These are phyloP conservation scores for Dryas drummondii DNA, from an alignment of 306 rosid species.

Conservation along the genomic window DNA sequence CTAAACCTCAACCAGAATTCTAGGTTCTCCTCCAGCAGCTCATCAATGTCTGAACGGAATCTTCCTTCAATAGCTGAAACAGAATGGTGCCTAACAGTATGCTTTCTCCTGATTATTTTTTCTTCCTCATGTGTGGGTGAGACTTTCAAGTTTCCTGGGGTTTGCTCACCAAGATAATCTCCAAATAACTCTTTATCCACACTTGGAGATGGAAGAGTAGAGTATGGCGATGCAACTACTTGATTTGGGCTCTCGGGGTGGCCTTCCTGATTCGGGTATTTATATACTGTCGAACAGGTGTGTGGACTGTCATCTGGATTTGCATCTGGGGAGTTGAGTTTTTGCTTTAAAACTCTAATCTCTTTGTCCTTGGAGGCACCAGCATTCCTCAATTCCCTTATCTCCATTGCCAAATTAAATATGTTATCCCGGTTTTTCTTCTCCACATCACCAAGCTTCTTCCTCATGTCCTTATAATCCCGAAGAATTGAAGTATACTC, in stretches of 20 bases:
- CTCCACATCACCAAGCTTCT: conserved; percentile 59
- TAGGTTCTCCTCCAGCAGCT: conserved; percentile 65
- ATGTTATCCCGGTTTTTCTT: conserved; percentile 64
- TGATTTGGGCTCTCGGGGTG: conserved; percentile 27
- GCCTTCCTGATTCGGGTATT: conserved; percentile 45
- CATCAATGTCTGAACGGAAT: conserved; percentile 61
- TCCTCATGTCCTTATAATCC: conserved; percentile 65
- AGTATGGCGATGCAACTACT: conserved; percentile 29
- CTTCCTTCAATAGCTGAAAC: conserved; percentile 55
- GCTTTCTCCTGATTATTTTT: conserved; percentile 22
- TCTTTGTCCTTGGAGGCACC: conserved; percentile 57
- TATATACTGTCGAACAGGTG: conserved; percentile 32
- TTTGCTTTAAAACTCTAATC: conserved; percentile 53
- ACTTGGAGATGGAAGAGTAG: conserved; percentile 30
- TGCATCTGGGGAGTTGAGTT: conserved; percentile 30
- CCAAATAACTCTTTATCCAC: conserved; percentile 20
- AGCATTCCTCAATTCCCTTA: conserved; percentile 59
- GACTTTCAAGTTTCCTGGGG: conserved; percentile 22
- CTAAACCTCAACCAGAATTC: conserved; percentile 93
- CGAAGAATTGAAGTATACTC: conserved; percentile 70
- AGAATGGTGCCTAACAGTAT: conserved; percentile 16
- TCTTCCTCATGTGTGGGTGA: conserved; percentile 8
- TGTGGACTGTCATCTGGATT: conserved; percentile 41
- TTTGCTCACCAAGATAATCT: conserved; percentile 25
- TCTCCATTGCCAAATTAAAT: conserved; percentile 61